phyloP scores from a whole-genome alignment of 306 rosid species.

The Gillenia trifoliata region DNA sequence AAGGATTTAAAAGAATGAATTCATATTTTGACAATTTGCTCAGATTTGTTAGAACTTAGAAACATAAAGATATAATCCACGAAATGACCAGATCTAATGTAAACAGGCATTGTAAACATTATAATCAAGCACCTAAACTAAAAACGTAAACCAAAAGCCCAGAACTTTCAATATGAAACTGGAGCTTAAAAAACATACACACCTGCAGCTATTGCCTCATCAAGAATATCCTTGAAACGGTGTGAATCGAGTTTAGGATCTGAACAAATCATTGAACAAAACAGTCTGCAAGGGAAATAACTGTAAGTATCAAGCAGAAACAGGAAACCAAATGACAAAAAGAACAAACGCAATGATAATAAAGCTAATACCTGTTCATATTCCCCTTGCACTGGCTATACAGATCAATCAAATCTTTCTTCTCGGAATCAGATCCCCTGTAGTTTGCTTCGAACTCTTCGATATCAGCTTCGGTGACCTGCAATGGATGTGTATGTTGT shows the following conservation, averaged over 20 bases:
- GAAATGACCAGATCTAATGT: background rate
- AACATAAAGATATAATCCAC: background rate
- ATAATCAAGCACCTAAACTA: background rate
- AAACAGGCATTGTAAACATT: background rate
- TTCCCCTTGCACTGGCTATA: constrained; percentile 70
- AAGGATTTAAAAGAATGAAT: background rate
- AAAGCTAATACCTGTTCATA: constrained; percentile 68
- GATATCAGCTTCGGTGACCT: constrained; percentile 87
- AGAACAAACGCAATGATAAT: constrained; percentile 9
- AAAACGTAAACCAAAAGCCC: background rate
- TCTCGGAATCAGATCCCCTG: constrained; percentile 79
- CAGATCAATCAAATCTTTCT: constrained; percentile 65
- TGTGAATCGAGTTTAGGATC: constrained; percentile 82
- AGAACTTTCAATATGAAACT: background rate
- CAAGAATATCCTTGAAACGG: constrained; percentile 71
- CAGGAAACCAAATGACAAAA: background rate
- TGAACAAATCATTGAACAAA: constrained; percentile 97
- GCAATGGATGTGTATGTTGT: background rate
- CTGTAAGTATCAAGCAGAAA: constrained; percentile 9
- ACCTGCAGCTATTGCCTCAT: constrained; percentile 76
- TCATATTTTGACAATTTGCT: background rate
- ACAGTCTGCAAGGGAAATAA: constrained; percentile 50
- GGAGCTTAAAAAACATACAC: constrained; percentile 19
- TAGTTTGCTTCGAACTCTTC: constrained; percentile 86
- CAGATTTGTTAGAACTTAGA: background rate